A percentile compares a stretch with the other conserved stretches of the same genome.
phyloP scores from a whole-genome alignment of 2,329 filamentous ascomycete species.

The Neonectria coccinea region DNA sequence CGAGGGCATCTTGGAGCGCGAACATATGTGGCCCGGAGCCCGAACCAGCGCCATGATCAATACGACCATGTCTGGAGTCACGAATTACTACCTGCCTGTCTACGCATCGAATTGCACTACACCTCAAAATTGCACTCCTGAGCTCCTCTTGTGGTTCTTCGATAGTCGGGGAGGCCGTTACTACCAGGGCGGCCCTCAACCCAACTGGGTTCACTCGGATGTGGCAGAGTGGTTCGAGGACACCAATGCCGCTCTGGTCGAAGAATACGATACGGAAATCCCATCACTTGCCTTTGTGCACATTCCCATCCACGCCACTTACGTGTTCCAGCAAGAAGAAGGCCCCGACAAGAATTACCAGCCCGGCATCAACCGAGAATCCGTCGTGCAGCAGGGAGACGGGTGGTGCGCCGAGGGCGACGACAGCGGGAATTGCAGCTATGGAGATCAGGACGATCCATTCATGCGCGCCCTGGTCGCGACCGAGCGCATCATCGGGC shows the following conservation, averaged over 20 bases:
- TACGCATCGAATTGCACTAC: conserved; percentile 48
- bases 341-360: conserved; percentile 52
- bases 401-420: conserved; percentile 58
- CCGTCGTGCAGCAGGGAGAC: conserved; percentile 55
- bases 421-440: conserved; percentile 52
- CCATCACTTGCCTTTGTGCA: conserved; percentile 64
- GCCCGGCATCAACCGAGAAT: conserved; percentile 62
- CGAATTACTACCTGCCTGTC: conserved; percentile 59
- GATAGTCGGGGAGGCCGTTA: conserved; percentile 70
- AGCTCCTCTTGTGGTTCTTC: conserved; percentile 75
- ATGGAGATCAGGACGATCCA: conserved; percentile 64
- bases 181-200: conserved; percentile 53
- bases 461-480: conserved; percentile 73
- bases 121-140: conserved; percentile 46
- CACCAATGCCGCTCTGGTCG: conserved; percentile 49
- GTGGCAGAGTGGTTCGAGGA: conserved; percentile 59
- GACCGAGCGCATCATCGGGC: conserved; percentile 65
- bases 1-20: conserved; percentile 37
- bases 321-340: conserved; percentile 39
- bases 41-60: conserved; percentile 42
- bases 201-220: conserved; percentile 58
- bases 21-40: conserved; percentile 39
- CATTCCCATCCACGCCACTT: conserved; percentile 54
- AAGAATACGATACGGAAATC: conserved; percentile 48
- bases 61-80: conserved; percentile 46